phyloP scores from a whole-genome alignment of 805 yeast species.

The Candida montana region DNA sequence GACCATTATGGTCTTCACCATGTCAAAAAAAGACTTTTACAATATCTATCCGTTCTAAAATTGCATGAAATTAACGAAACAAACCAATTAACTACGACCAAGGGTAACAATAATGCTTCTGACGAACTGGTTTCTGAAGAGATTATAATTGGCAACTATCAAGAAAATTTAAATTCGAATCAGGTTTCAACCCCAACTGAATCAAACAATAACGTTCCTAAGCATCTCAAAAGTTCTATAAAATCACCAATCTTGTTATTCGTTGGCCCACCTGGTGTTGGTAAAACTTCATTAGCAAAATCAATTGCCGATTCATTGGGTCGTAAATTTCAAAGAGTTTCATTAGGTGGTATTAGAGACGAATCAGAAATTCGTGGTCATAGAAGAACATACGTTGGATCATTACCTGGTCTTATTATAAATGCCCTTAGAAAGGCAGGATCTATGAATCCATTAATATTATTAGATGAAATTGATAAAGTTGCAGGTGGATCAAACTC shows the following conservation, averaged over 20 bases:
- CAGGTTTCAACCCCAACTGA: not conserved
- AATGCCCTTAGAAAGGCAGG: constrained; percentile 74
- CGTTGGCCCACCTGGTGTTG: constrained; percentile 94
- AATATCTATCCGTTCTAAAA: constrained; percentile 74
- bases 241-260: constrained; percentile 63
- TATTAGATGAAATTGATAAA: constrained; percentile 84
- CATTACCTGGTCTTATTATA: constrained; percentile 81
- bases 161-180: constrained; percentile 3
- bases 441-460: constrained; percentile 75
- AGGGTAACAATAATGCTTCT: not conserved
- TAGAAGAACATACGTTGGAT: constrained; percentile 86
- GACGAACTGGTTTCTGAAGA: constrained; percentile 12
- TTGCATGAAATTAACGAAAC: constrained; percentile 30
- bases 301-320: constrained; percentile 73
- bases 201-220: not conserved
- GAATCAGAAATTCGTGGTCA: constrained; percentile 90
- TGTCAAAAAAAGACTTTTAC: constrained; percentile 71
- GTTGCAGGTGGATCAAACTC: constrained; percentile 47
- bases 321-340: constrained; percentile 70
- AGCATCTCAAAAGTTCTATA: constrained; percentile 7
- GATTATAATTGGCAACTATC: constrained; percentile 14
- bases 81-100: constrained; percentile 3
- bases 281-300: constrained; percentile 82
- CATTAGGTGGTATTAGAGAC: constrained; percentile 84
- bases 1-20: constrained; percentile 75